phyloP scores from a whole-genome alignment of 495 filamentous ascomycete species.

The Podospora anserina region DNA sequence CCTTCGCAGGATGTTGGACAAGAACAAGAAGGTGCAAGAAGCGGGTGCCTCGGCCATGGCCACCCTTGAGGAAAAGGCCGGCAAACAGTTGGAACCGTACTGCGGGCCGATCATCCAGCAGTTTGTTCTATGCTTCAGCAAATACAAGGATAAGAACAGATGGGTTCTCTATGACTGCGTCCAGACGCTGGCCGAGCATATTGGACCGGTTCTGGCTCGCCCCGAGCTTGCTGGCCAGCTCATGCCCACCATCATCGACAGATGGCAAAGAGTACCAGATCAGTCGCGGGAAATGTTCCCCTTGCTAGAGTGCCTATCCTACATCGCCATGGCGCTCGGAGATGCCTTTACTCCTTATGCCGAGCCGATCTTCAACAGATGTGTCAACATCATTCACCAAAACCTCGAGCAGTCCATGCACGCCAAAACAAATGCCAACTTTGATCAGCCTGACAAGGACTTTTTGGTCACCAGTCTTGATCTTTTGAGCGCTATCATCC shows the following conservation, averaged over 20 bases:
- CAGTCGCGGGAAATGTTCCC: slow-evolving; percentile 93
- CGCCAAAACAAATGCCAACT: slow-evolving; percentile 56
- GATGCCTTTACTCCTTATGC: slow-evolving; percentile 81
- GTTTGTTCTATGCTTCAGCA: slow-evolving; percentile 85
- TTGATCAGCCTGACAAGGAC: slow-evolving; percentile 91
- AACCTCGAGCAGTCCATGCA: slow-evolving; percentile 76
- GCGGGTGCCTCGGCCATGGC: slow-evolving; percentile 95
- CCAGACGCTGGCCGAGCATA: slow-evolving; percentile 91
- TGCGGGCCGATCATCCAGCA: slow-evolving; percentile 87
- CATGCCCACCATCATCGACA: slow-evolving; percentile 89
- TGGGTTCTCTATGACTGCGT: slow-evolving; percentile 99
- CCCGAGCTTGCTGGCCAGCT: slow-evolving; percentile 76
- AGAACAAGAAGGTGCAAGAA: slow-evolving; percentile 97
- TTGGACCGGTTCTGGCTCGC: slow-evolving; percentile 72
- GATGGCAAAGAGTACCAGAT: slow-evolving; percentile 85
- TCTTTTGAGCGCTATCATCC: slow-evolving; percentile 88
- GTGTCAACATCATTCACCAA: slow-evolving; percentile 83
- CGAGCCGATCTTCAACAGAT: slow-evolving; percentile 76
- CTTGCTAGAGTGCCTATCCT: slow-evolving; percentile 90
- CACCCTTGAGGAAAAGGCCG: slow-evolving; percentile 90
- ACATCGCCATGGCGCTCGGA: slow-evolving; percentile 83
- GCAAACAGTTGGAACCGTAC: slow-evolving; percentile 73
- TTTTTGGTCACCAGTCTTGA: slow-evolving; percentile 96
- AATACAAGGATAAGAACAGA: slow-evolving; percentile 98
- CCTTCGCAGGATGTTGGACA: slow-evolving; percentile 87